A percentile compares a stretch with the other conserved stretches of the same genome.
phyloP scores from a whole-genome alignment of 495 filamentous ascomycete species.

The Lindgomyces ingoldianus region DNA sequence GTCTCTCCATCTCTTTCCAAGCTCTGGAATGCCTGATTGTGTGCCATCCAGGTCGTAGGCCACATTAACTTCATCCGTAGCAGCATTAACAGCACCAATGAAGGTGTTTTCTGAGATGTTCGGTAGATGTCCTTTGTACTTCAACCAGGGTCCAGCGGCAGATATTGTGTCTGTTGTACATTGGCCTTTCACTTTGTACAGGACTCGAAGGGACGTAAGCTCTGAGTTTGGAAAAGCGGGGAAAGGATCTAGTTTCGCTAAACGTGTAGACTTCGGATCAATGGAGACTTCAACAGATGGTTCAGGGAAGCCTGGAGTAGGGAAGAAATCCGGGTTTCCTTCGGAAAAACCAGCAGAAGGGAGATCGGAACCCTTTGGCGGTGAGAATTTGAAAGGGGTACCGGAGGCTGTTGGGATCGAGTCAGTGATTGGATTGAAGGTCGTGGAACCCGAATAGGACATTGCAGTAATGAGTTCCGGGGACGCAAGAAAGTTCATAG shows the following conservation, averaged over 20 bases:
- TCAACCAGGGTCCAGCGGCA: constrained; percentile 94
- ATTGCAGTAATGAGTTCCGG: constrained; percentile 96
- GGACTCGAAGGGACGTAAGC: constrained; percentile 70
- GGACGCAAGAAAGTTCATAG: constrained; percentile 98
- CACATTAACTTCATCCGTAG: constrained; percentile 85
- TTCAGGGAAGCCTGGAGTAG: constrained; percentile 68
- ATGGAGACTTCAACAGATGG: constrained; percentile 67
- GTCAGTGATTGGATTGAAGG: constrained; percentile 96
- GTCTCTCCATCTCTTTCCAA: constrained; percentile 78
- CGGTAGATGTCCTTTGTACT: constrained; percentile 97
- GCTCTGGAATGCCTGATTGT: constrained; percentile 71
- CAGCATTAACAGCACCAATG: constrained; percentile 89
- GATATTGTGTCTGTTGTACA: constrained; percentile 99
- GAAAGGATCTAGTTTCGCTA: constrained; percentile 91
- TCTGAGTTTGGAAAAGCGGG: constrained; percentile 76
- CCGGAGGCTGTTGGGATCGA: constrained; percentile 78
- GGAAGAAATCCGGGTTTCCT: constrained; percentile 75
- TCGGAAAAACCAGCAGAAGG: constrained; percentile 75
- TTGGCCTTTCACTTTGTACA: constrained; percentile 94
- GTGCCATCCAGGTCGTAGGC: constrained; percentile 80
- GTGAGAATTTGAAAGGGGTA: constrained; percentile 78
- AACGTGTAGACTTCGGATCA: constrained; percentile 79
- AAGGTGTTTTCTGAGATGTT: constrained; percentile 97
- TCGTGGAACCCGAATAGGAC: constrained; percentile 86
- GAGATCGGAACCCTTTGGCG: constrained; percentile 76